Conservation (phyloP, 139 green algal genomes). For the Chlamydomonas schloesseri region DNA sequence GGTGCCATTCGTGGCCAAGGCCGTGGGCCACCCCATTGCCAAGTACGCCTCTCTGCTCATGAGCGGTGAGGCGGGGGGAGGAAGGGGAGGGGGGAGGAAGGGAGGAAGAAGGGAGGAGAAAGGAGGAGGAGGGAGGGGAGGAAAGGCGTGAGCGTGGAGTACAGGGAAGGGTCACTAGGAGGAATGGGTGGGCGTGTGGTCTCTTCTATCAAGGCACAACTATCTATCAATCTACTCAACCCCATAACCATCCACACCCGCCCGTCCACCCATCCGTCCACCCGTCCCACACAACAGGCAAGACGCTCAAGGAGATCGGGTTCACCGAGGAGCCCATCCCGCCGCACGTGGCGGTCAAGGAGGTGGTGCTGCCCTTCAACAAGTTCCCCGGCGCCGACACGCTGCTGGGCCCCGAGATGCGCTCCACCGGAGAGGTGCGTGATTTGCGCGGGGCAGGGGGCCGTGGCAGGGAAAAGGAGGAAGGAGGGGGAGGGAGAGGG, state of each 20-base stretch:
- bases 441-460: background rate
- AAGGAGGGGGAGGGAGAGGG: background rate
- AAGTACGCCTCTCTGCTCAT: constrained; percentile 98
- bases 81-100: background rate
- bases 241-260: no score
- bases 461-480: background rate
- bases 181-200: no score
- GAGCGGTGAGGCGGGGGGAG: constrained; percentile 66
- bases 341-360: constrained; percentile 98
- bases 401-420: constrained; percentile 98
- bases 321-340: constrained; percentile 91
- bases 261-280: no score
- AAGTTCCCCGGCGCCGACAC: constrained; percentile 98
- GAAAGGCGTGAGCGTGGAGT: no score
- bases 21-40: constrained; percentile 95
- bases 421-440: constrained; percentile 87
- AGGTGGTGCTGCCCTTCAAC: constrained; percentile 99
- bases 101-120: background rate
- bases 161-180: no score
- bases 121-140: background rate
- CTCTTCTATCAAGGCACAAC: no score
- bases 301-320: constrained; percentile 86
- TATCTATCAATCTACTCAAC: no score
- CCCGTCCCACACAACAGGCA: background rate
- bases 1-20: constrained; percentile 99